Base-by-base conservation (phyloP, 106 monocot species). In the Dioscorea alata region DNA sequence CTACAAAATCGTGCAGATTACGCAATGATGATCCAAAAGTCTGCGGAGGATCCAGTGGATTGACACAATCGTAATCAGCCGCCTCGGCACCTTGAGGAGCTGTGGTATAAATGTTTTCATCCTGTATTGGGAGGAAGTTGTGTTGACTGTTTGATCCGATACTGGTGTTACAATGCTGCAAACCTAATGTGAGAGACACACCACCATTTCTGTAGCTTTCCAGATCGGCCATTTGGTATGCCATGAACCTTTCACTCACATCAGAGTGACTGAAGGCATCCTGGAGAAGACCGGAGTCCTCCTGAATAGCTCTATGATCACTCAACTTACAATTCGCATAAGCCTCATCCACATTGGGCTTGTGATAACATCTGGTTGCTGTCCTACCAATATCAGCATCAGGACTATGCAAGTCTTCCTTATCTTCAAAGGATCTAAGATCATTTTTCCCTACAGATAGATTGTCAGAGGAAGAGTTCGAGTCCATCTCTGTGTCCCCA, bases 1-100 rank as follows among this genome's bases (percentile, higher is more conserved):
- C 92, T 59, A 89, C 96, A 81, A 92, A 97, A 97, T 97, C 96
- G 72, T 87, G 96, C 69, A 90, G 68, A 42, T 89, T 74, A 14
- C 89, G 85, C 2, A 28, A 28, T 28, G 91, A 79, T 6, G 92
- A 64, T 16, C 71, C 82, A 51, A 82, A 81, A 42, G 76, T 75
- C 24, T 86, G 85, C 70, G 49, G 70, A 49, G 62, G 70, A 32
- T 80, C 77, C 70, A 74, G 67, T 52, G 72, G 65, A 51, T 74
- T 74, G 34, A 89, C 63, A 68, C 69, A 85, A 18, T 82, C 77
- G 33, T 78, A 89, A 18, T 89, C 89, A 13, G 71, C 62, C 42
- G 66, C n/a, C 22, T 80, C 75, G 13, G 72, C 23, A 8, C 64
- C 77, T 20, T 67, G 42, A 42, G 10, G 72, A 59, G 69, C 60